These are phyloP conservation scores for Blastobotrys malaysiensis DNA, from an alignment of 1,139 yeast species.

Conservation along the genomic window DNA sequence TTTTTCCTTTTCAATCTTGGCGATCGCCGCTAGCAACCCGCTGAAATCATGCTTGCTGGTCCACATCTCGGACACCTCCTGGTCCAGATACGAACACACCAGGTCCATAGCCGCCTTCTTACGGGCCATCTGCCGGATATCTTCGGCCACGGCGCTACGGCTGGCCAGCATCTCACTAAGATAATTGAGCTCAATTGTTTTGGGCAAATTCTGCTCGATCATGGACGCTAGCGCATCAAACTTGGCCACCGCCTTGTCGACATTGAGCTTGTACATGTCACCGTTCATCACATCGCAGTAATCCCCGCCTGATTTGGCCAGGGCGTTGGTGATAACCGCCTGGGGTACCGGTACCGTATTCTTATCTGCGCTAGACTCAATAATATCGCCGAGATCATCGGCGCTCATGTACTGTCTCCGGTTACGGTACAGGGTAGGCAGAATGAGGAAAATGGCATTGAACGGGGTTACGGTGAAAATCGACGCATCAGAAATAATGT, in stretches of 20 bases:
- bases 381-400: slow-evolving; percentile 30
- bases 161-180: slow-evolving; percentile 16
- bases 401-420: slow-evolving; percentile 24
- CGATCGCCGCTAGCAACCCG: slow-evolving; percentile 19
- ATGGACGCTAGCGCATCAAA: slow-evolving; percentile 18
- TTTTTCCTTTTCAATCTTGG: slow-evolving; percentile 16
- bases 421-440: slow-evolving; percentile 23
- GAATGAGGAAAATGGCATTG: slow-evolving; percentile 28
- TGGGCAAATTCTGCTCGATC: slow-evolving; percentile 12
- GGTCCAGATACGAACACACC: slow-evolving; percentile 29
- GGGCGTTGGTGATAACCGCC: neutral
- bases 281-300: slow-evolving; percentile 15
- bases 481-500: slow-evolving; percentile 21
- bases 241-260: slow-evolving; percentile 17
- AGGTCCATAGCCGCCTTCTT: slow-evolving; percentile 27
- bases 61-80: slow-evolving; percentile 18
- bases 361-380: slow-evolving; percentile 12
- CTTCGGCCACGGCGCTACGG: slow-evolving; percentile 21
- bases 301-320: slow-evolving; percentile 12
- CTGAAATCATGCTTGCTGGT: slow-evolving; percentile 21
- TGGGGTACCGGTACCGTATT: slow-evolving; percentile 3
- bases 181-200: slow-evolving; percentile 1
- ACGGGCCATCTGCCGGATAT: slow-evolving; percentile 21
- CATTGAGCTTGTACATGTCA: slow-evolving; percentile 18
- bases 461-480: slow-evolving; percentile 31